phyloP scores from a whole-genome alignment of 139 green algal genomes.

The Coelastrella sp. region DNA sequence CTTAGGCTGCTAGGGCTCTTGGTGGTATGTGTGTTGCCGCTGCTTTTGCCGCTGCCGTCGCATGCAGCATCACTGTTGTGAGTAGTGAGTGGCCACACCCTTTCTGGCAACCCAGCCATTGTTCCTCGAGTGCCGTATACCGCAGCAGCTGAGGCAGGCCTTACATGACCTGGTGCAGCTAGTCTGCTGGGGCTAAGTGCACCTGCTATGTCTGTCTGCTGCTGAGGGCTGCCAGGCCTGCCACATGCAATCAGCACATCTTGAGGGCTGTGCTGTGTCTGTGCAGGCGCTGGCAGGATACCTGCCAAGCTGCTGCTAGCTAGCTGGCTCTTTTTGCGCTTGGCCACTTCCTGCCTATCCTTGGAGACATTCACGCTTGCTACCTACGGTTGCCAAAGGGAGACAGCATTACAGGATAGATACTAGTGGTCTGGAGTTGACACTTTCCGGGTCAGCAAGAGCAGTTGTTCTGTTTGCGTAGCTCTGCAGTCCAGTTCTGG shows the following conservation, averaged over 20 bases:
- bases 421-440: too few relatives aligned
- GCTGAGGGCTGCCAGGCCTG: slow-evolving; percentile 5
- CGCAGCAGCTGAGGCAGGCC: background rate
- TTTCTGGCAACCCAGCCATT: background rate
- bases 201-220: background rate
- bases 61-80: background rate
- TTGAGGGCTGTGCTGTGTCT: background rate
- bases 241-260: background rate
- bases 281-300: slow-evolving; percentile 4
- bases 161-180: background rate
- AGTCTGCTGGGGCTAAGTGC: background rate
- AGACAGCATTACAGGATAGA: background rate
- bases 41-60: background rate
- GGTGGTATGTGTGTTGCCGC: background rate
- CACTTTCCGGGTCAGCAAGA: too few relatives aligned
- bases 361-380: slow-evolving; percentile 14
- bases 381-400: background rate
- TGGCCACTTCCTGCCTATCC: slow-evolving; percentile 26
- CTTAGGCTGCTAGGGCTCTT: background rate
- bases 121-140: background rate
- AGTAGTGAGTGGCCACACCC: background rate
- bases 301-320: slow-evolving; percentile 36
- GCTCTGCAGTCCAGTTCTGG: background rate
- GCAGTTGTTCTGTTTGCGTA: too few relatives aligned
- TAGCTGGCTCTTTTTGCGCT: slow-evolving; percentile 38